Base-by-base conservation (phyloP, 116 monocot genomes). In the Trichopus zeylanicus region DNA sequence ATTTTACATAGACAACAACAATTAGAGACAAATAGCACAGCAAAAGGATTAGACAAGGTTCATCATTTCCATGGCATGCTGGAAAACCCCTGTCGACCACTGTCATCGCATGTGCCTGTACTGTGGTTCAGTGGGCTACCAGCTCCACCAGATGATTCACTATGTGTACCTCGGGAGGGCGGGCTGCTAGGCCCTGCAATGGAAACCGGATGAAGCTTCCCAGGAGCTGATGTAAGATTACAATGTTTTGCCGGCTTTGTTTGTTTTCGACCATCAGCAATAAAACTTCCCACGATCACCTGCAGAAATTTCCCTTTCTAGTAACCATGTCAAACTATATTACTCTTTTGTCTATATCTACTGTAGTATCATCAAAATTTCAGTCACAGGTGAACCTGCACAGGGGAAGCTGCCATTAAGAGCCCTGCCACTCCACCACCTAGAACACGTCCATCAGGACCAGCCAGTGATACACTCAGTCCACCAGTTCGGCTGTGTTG, bases 371-470 rank as follows among this genome's bases (percentile, higher is more conserved):
- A 5, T 5, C 32, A n/a, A 33, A 33, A 33, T 33, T 33, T 5
- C 4, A 8, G 8, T 5, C 6, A 33, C 4, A 60, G 47, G 32
- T 31, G 13, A n/a, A 92, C 92, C 89, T 94, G 94, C 6, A 94
- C 78, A 31, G 94, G 94, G 12, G 94, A 86, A 54, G 94, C 94
- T 57, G 94, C 94, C 4, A 86, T 94, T 35, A 94, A 63, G 57
- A 86, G 59, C 6, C 94, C 94, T 13, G 94, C 94, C 15, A 94
- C 94, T 68, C 89, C 94, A 13, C 94, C 94, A 47, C 94, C 94
- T 57, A 94, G 58, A 51, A 94, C 86, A 24, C 94, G 82, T n/a
- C 94, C 94, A 76, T 94, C 89, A 7, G 94, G 86, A 32, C 86
- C 86, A 13, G 94, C 94, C 56, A 94, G 72, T 0, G 94, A 94